Base-by-base conservation (phyloP, 2,329 filamentous ascomycete genomes). In the Fusarium phyllophilum region DNA sequence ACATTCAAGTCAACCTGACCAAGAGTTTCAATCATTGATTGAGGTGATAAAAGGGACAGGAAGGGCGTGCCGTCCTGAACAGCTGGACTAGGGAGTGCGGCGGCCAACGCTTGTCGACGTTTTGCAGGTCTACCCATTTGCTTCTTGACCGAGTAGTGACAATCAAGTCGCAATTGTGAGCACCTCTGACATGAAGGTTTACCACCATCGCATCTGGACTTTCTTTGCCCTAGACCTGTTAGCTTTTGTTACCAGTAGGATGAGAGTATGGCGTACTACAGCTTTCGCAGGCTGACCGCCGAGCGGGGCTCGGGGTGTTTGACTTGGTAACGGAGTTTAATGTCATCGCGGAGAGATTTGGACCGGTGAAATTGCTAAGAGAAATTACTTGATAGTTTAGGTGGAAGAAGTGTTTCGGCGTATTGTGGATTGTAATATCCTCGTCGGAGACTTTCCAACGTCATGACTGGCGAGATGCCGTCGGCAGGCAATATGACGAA, bases 221-320 rank as follows among this genome's bases (percentile, higher is more conserved):
- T 65, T 7, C 58, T 38, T 36, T 45, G 26, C 6, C 62, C 62
- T 65, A 1, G 13, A 18, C 10, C 8, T 18, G 7, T 64, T 12
- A 66, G 41, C 11, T 4, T 54, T 31, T 5, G 6, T 18, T 6
- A 24, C 9, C 0, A 5, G n/a, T 17, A 20, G 24, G 8, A 6
- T 14, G 1, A 15, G 48, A 55, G 26, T 5, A 5, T 6, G 33
- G 42, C 63, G 13, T 22, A 66, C 63, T 34, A 22, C 63, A 66
- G n/a, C 34, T 5, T 7, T 65, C 60, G 18, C 60, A 66, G 22
- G 63, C 60, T 9, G 60, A 55, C 5, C 63, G 63, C 9, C 41
- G 26, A n/a, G 39, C 22, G 6, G 46, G 44, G 11, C 36, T 24
- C 3, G 2, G 22, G 8, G 18, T 2, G 14, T 6, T 22, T 3